Percentiles rank a stretch among this genome's conserved stretches.
phyloP scores from a whole-genome alignment of 1,139 yeast genomes.

The Nakaseomyces uthaithaninus region DNA sequence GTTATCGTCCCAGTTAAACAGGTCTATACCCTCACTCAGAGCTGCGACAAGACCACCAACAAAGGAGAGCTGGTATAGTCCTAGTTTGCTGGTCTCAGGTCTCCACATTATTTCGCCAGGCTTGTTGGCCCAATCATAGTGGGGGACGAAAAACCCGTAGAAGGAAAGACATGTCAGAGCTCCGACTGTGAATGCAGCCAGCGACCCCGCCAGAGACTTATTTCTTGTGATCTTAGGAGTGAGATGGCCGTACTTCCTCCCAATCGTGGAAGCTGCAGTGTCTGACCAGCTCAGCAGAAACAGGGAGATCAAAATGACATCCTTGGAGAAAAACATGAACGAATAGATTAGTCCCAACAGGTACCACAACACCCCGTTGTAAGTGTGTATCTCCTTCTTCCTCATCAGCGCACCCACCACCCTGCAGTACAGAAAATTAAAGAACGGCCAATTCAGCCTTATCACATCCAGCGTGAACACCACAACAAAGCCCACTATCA shows the following conservation, averaged over 20 bases:
- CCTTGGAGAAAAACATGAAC: slow-evolving; percentile 66
- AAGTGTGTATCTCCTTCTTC: slow-evolving; percentile 59
- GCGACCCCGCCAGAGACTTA: slow-evolving; percentile 81
- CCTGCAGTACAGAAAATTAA: slow-evolving; percentile 59
- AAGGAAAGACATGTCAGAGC: slow-evolving; percentile 52
- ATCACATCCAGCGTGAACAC: slow-evolving; percentile 60
- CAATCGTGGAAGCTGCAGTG: slow-evolving; percentile 92
- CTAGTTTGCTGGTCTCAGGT: slow-evolving; percentile 49
- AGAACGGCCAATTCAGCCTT: slow-evolving; percentile 51
- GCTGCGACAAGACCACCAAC: slow-evolving; percentile 77
- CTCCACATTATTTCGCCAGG: slow-evolving; percentile 58
- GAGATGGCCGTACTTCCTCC: slow-evolving; percentile 72
- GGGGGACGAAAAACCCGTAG: slow-evolving; percentile 67
- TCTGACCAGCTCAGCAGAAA: slow-evolving; percentile 91
- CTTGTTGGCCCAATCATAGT: slow-evolving; percentile 42
- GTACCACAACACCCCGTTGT: slow-evolving; percentile 84
- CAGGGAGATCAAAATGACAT: slow-evolving; percentile 66
- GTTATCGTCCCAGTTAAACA: slow-evolving; percentile 78
- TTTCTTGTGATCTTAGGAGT: slow-evolving; percentile 69
- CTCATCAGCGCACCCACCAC: slow-evolving; percentile 76
- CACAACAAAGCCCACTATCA: slow-evolving; percentile 44
- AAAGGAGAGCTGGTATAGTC: slow-evolving; percentile 45
- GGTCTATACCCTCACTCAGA: slow-evolving; percentile 71
- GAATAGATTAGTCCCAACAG: slow-evolving; percentile 69
- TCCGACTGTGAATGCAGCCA: slow-evolving; percentile 80